Evolutionary conservation across 2,329 filamentous ascomycete species (phyloP).

Genomic region (Colletotrichum musicola): DNA sequence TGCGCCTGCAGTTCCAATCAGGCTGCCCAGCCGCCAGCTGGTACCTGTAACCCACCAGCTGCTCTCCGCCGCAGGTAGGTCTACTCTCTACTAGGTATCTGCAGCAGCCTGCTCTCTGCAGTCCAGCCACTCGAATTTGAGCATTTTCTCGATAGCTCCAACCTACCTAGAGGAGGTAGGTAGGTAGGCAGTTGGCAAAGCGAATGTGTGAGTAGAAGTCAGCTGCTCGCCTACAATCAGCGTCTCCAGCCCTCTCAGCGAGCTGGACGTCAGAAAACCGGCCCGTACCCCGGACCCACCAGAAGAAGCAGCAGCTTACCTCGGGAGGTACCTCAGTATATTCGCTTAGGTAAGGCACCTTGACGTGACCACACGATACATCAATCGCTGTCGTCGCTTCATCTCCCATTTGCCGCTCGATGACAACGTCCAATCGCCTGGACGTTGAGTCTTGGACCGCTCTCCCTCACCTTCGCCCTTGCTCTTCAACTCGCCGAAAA

Average conservation of each 20-base stretch:
- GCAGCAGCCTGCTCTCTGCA: not conserved
- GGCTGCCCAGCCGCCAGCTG: not conserved
- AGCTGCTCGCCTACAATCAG: no score
- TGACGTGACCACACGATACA: not conserved
- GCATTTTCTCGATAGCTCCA: not conserved
- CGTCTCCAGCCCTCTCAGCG: no score
- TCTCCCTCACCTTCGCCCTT: no score
- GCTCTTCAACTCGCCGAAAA: no score
- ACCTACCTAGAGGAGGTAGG: no score
- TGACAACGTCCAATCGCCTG: not conserved
- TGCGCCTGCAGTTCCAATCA: not conserved
- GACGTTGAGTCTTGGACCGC: not conserved
- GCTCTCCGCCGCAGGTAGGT: not conserved
- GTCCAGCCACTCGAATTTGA: not conserved
- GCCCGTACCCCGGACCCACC: no score
- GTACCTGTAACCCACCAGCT: not conserved
- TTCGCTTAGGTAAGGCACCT: not conserved
- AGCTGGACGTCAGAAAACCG: no score
- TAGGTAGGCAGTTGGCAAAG: no score
- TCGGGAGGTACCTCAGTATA: no score
- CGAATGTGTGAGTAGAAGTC: no score
- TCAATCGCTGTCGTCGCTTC: not conserved
- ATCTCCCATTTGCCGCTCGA: not conserved
- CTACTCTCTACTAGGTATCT: not conserved
- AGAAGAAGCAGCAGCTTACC: no score